Percentiles rank a stretch among this genome's conserved stretches.
Conservation (phyloP, 345 rosid species). For the Brassica juncea region DNA sequence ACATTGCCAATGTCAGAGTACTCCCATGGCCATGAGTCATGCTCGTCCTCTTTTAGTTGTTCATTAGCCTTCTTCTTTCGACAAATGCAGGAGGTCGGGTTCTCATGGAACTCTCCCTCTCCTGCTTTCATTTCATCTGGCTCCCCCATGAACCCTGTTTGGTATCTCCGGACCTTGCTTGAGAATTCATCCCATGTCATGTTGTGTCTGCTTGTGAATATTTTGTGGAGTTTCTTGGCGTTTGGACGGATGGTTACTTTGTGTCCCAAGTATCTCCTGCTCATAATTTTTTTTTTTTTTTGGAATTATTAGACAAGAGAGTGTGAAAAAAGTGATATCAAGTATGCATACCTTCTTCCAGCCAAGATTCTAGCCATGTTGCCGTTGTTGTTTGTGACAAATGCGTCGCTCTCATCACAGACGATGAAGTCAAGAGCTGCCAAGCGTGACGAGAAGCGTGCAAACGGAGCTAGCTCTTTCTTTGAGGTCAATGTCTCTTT, state of each 20-base stretch:
- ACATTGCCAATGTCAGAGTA: slow-evolving; percentile 16
- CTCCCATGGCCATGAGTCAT: slow-evolving; percentile 43
- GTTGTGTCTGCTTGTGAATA: slow-evolving; percentile 63
- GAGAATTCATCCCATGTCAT: slow-evolving; percentile 89
- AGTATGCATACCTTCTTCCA: slow-evolving; percentile 68
- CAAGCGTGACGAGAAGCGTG: slow-evolving; percentile 82
- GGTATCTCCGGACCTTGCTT: slow-evolving; percentile 53
- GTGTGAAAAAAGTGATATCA: background rate
- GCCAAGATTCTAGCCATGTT: slow-evolving; percentile 97
- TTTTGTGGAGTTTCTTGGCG: slow-evolving; percentile 66
- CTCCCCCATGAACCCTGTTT: slow-evolving; percentile 86
- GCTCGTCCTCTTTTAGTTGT: slow-evolving; percentile 52
- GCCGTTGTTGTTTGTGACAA: slow-evolving; percentile 92
- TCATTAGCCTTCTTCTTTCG: slow-evolving; percentile 32
- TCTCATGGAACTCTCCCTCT: slow-evolving; percentile 84
- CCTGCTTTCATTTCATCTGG: slow-evolving; percentile 81
- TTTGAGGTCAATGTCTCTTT: slow-evolving; percentile 76
- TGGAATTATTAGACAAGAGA: background rate
- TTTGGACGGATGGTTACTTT: slow-evolving; percentile 86
- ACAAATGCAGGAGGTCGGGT: slow-evolving; percentile 81
- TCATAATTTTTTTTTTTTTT: background rate
- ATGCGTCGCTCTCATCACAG: slow-evolving; percentile 90
- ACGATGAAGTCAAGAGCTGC: slow-evolving; percentile 95
- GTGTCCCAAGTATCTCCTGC: slow-evolving; percentile 93
- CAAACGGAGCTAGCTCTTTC: slow-evolving; percentile 70